phyloP scores from a whole-genome alignment of 2,329 filamentous ascomycete genomes.

The Xylaria polymorpha region DNA sequence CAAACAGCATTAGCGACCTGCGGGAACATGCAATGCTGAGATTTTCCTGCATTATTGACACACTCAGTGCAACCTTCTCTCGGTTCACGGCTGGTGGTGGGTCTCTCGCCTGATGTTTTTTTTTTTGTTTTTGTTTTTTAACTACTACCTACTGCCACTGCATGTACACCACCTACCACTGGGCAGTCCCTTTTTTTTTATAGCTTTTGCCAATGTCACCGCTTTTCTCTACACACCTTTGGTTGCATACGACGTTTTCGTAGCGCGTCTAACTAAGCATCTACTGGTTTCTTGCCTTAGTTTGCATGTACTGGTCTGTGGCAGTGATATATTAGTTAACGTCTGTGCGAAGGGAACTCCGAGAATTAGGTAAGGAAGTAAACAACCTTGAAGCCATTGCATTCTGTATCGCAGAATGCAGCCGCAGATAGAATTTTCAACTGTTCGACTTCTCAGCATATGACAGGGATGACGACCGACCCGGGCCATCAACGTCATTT shows the following conservation, averaged over 20 bases:
- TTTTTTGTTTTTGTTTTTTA: too few species aligned
- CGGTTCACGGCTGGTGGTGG: conserved; percentile 30
- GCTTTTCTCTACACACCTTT: background rate
- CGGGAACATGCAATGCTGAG: conserved; percentile 26
- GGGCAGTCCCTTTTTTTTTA: background rate
- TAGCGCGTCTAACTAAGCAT: conserved; percentile 15
- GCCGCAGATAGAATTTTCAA: conserved; percentile 12
- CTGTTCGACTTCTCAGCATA: background rate
- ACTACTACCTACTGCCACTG: background rate
- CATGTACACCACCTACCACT: background rate
- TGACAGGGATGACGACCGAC: conserved; percentile 7
- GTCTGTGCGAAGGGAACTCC: conserved; percentile 25
- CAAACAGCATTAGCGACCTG: conserved; percentile 31
- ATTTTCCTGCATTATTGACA: conserved; percentile 37
- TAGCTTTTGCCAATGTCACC: conserved; percentile 24
- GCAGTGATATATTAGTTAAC: conserved; percentile 21
- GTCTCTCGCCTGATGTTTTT: conserved; percentile 23
- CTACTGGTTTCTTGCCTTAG: conserved; percentile 13
- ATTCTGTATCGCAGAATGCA: conserved; percentile 8
- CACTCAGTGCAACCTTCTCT: conserved; percentile 16
- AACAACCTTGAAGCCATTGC: too few species aligned
- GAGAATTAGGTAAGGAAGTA: conserved; percentile 25
- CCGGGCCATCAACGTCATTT: conserved; percentile 8
- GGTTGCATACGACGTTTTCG: conserved; percentile 8
- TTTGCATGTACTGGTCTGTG: conserved; percentile 8